These are phyloP conservation scores for Talaromyces sp. DNA, from an alignment of 2,329 filamentous ascomycete genomes.

Conservation along the genomic window DNA sequence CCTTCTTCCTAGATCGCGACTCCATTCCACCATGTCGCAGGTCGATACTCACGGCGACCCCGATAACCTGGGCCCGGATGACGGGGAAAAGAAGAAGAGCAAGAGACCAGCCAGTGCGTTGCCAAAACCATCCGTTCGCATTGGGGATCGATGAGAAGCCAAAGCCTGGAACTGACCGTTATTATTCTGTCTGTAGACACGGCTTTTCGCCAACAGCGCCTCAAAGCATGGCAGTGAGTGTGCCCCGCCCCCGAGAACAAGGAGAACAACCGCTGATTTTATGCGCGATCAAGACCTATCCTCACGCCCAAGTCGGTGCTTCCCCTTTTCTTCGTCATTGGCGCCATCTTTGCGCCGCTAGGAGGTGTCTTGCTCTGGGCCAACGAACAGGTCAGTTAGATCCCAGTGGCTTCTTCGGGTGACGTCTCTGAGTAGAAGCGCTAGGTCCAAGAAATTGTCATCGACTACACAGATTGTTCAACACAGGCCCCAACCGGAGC, in stretches of 20 bases:
- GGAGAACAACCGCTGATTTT: constrained; percentile 6
- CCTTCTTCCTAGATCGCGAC: neutral
- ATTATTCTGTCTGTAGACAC: constrained; percentile 59
- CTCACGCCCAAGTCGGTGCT: constrained; percentile 90
- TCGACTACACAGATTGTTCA: constrained; percentile 83
- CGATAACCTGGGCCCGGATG: constrained; percentile 32
- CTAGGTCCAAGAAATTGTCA: constrained; percentile 80
- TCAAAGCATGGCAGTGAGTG: constrained; percentile 96
- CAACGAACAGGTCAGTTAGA: constrained; percentile 64
- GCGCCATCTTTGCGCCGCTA: constrained; percentile 88
- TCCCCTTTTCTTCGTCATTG: constrained; percentile 84
- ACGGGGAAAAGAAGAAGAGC: constrained; percentile 74
- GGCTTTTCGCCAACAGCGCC: constrained; percentile 89
- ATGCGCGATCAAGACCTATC: constrained; percentile 61
- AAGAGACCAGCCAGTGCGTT: constrained; percentile 78
- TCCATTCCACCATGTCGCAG: constrained; percentile 37
- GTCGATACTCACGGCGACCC: constrained; percentile 41
- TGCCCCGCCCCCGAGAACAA: constrained; percentile 8
- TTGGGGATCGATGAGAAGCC: neutral
- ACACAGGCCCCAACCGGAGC: constrained; percentile 47
- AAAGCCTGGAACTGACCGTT: neutral
- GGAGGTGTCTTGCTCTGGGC: constrained; percentile 82
- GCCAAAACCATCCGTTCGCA: neutral
- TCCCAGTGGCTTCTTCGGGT: neutral
- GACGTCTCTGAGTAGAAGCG: neutral